These are phyloP conservation scores for Calonectria naviculata DNA, from an alignment of 2,329 filamentous ascomycete species.

Conservation along the genomic window DNA sequence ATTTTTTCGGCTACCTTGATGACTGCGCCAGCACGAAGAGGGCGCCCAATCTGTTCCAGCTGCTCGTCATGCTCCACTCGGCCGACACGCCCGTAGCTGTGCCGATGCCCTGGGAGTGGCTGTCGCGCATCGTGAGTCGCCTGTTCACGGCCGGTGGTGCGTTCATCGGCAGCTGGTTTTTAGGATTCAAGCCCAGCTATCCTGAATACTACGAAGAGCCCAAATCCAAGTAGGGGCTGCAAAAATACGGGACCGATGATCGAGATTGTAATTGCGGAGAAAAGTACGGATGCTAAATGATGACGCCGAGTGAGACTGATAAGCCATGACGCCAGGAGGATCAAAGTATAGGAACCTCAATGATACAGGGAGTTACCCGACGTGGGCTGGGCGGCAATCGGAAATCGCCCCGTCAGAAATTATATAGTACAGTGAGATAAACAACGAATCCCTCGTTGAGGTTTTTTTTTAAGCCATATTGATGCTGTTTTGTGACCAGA, in stretches of 20 bases:
- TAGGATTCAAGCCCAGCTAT: not conserved
- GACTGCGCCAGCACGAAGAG: not conserved
- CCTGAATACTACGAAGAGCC: not conserved
- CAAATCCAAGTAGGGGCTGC: not conserved
- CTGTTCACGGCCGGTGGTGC: not conserved
- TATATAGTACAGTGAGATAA: not conserved
- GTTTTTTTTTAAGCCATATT: not conserved
- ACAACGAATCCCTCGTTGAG: not conserved
- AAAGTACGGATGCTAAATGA: not conserved
- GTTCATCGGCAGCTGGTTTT: not conserved
- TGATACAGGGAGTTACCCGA: not conserved
- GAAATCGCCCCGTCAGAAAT: not conserved
- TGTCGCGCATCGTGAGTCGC: not conserved
- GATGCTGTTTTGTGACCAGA: not conserved
- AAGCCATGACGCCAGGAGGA: not conserved
- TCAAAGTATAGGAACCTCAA: too few species aligned
- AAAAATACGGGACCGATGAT: accelerated
- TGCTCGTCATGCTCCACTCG: conserved; percentile 3
- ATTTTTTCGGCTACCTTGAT: conserved; percentile 19
- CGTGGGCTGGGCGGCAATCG: not conserved
- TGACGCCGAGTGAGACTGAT: not conserved
- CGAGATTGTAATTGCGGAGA: not conserved
- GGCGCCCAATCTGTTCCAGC: conserved; percentile 6
- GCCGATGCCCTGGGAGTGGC: not conserved
- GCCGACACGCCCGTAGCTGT: conserved; percentile 9